Conservation (phyloP, 257 asterid genomes). For the Capsicum rhomboideum region DNA sequence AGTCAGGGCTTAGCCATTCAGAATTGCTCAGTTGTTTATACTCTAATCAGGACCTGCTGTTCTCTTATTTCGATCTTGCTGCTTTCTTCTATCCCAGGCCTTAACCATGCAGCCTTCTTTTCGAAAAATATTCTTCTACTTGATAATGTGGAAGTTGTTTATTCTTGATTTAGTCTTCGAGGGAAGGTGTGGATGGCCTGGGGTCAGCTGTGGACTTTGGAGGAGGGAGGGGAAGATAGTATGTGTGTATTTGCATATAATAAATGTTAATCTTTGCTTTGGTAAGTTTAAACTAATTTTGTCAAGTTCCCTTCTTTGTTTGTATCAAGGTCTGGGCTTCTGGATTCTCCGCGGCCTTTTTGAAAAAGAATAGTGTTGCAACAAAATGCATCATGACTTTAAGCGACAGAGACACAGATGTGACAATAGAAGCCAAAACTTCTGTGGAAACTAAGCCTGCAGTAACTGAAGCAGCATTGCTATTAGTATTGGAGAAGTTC, state of each 20-base stretch:
- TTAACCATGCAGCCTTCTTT: background rate
- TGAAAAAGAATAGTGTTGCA: conserved; percentile 78
- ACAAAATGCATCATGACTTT: conserved; percentile 36
- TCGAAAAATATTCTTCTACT: background rate
- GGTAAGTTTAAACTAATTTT: background rate
- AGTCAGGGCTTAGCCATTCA: background rate
- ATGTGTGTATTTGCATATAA: background rate
- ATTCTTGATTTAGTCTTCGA: background rate
- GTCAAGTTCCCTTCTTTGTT: background rate
- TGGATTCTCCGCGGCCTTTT: conserved; percentile 88
- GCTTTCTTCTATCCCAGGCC: background rate
- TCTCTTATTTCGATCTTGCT: background rate
- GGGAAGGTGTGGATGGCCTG: background rate
- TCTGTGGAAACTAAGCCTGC: conserved; percentile 59
- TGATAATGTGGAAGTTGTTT: background rate
- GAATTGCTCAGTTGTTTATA: background rate
- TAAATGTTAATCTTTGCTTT: background rate
- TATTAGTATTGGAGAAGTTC: conserved; percentile 56
- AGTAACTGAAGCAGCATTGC: conserved; percentile 58
- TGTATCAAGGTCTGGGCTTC: conserved; percentile 75
- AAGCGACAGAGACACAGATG: conserved; percentile 16
- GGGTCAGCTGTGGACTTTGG: background rate
- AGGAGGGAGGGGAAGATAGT: background rate
- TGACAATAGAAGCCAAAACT: conserved; percentile 35
- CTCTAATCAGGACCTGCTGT: background rate